Percentiles rank a stretch among this genome's conserved stretches.
Evolutionary conservation across 2,329 filamentous ascomycete genomes (phyloP).

Genomic region (Curvularia hawaiiensis): DNA sequence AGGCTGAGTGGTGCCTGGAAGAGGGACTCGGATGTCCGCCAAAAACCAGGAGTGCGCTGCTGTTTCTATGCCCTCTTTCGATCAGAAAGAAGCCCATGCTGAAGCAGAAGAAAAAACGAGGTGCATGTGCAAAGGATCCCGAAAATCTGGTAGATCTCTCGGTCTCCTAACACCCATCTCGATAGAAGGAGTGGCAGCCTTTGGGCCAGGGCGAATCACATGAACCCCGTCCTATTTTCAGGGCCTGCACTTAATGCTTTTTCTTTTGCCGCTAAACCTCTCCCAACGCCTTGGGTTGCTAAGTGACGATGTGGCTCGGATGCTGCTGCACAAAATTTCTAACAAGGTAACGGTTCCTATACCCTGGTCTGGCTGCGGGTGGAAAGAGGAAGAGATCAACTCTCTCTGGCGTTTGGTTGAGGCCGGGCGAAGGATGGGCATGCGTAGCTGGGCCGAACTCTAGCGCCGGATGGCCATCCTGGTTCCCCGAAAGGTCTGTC

Average conservation of each 20-base stretch:
- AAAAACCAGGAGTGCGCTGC: background rate
- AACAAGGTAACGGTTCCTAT: background rate
- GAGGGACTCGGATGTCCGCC: background rate
- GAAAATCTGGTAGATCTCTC: slow-evolving; percentile 2
- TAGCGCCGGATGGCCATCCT: slow-evolving; percentile 1
- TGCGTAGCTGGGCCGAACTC: background rate
- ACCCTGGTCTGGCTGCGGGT: background rate
- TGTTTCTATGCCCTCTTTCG: slow-evolving; percentile 3
- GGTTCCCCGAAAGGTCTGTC: background rate
- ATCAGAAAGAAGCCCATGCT: background rate
- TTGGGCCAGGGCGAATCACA: background rate
- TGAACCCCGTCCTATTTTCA: background rate
- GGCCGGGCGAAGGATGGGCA: background rate
- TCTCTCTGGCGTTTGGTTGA: background rate
- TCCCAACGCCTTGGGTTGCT: background rate
- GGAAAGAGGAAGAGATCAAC: background rate
- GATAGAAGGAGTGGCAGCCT: background rate
- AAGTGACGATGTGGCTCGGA: slow-evolving; percentile 1
- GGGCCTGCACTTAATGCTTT: slow-evolving; percentile 6
- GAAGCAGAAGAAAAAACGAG: slow-evolving; percentile 14
- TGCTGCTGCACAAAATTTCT: slow-evolving; percentile 1
- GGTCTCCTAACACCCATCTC: background rate
- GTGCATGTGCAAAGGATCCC: slow-evolving; percentile 2
- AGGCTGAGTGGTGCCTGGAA: background rate
- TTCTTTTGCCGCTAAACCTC: slow-evolving; percentile 4